Evolutionary conservation across 305 asterid genomes (phyloP), one percentile per base, ranked within the genome.

Genomic region (Fraxinus sp.): DNA sequence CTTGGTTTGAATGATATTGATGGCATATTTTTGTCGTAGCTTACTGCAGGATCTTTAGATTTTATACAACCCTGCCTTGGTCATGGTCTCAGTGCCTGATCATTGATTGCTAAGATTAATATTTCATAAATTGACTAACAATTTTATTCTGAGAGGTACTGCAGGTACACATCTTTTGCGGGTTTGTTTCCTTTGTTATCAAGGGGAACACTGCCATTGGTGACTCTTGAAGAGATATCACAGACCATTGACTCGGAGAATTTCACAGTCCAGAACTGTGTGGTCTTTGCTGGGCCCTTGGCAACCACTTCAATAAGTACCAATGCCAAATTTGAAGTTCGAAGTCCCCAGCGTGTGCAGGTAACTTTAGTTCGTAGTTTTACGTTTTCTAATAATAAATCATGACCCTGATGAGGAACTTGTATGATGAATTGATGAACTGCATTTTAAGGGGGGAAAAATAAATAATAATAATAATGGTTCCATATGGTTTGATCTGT

Each of bases 311-410:
- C 95, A n/a, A 84, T 96, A 81, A 85, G 91, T 10, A 91, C 97
- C 86, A 96, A 90, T 20, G 98, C 99, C 77, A 96, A 94, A 87
- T 96, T 92, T 52, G 99, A 96, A 91, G 94, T 96, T 84, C 91
- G 95, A 81, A 96, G 99, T 86, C 99, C 99, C 66, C 92, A 93
- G 78, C 92, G 99, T 28, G 97, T 96, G 82, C 99, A 95, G 96
- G 99, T 95, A 72, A 66, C 16, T 66, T 37, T 13, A 68, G 72
- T 55, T 71, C 22, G 13, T 37, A 35, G 33, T 43, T 77, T 13
- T 43, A 28, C 24, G 37, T 75, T 26, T 66, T 66, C 36, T 66
- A 66, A 26, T 66, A 24, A 66, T 66, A 66, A 66, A 66, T 10
- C 28, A 36, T n/a, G 11, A 70, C 46, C 37, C 24, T 3, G n/a